Conservation (phyloP, 140 eudicot species). For the Erigeron philadelphicus region DNA sequence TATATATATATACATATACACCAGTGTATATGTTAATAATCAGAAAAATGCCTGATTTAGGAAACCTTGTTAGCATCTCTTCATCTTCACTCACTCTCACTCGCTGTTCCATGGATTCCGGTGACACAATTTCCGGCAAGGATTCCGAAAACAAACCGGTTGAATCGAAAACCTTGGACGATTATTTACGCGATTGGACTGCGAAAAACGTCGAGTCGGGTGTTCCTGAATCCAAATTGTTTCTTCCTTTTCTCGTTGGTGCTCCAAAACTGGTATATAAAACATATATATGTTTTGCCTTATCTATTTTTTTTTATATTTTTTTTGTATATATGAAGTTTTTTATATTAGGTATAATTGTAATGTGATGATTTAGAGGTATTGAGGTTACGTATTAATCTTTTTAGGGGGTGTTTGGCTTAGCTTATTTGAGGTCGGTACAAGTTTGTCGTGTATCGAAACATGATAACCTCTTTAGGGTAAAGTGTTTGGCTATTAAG, state of each 20-base stretch:
- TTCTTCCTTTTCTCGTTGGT: constrained; percentile 48
- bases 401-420: too few relatives aligned
- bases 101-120: constrained; percentile 27
- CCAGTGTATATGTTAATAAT: not conserved
- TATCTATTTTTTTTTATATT: not conserved
- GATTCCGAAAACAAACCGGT: constrained; percentile 17
- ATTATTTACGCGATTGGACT: constrained; percentile 35
- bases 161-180: constrained; percentile 32
- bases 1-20: not conserved
- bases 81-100: constrained; percentile 22
- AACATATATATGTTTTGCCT: not conserved
- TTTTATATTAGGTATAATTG: too few relatives aligned
- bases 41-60: constrained; percentile 50
- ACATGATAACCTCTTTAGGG: too few relatives aligned
- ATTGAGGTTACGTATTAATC: too few relatives aligned
- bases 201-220: constrained; percentile 36
- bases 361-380: too few relatives aligned
- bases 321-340: not conserved
- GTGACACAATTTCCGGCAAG: not conserved
- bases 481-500: too few relatives aligned
- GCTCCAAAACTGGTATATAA: constrained; percentile 50
- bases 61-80: constrained; percentile 31
- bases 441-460: too few relatives aligned
- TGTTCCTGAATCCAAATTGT: constrained; percentile 31
- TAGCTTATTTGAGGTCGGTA: too few relatives aligned